Base-by-base conservation (phyloP, 2,329 filamentous ascomycete genomes). In the Rhytidhysteron rufulum region DNA sequence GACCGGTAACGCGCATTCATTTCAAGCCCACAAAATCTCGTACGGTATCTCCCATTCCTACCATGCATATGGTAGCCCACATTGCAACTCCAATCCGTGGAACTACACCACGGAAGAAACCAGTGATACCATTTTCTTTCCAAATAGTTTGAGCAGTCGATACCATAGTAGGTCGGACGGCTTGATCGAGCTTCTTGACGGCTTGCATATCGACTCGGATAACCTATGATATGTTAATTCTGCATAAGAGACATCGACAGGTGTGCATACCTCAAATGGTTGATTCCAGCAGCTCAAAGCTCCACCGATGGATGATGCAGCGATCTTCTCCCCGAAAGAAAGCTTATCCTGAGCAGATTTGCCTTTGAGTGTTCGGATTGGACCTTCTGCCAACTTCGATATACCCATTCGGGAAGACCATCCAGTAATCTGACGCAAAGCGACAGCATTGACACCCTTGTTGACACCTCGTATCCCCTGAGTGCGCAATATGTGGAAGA, bases 61-160 rank as follows among this genome's bases (percentile, higher is more conserved):
- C 93, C 93, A 98, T 98, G 79, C 93, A 98, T 63, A 98, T 85
- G 48, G 93, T 98, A 79, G 98, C 93, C 93, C 93, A 98, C 74
- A 98, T 81, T 65, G 93, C 85, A 50, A 98, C 83, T 56, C 90
- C 90, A 66, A 98, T 90, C 68, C 93, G 85, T 58, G 93, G 93
- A 54, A 88, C 78, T 50, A 98, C 91, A 63, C 93, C 93, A 63
- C 93, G 88, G 79, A 97, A 98, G 52, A 98, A 77, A 63, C 93
- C 93, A 74, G 83, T 86, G 62, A 97, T 34, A 46, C 93, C 93
- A 70, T 95, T 96, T 65, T 79, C 80, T 54, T 78, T 64, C 74
- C 97, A 97, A 68, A 98, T 97, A 73, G 98, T 98, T 54, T 63
- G 75, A 55, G 79, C 74, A 7, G 80, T 75, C 61, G 89, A 95